Conservation (phyloP, 768 basidiomycete species). For the Amanita jacksonii region DNA sequence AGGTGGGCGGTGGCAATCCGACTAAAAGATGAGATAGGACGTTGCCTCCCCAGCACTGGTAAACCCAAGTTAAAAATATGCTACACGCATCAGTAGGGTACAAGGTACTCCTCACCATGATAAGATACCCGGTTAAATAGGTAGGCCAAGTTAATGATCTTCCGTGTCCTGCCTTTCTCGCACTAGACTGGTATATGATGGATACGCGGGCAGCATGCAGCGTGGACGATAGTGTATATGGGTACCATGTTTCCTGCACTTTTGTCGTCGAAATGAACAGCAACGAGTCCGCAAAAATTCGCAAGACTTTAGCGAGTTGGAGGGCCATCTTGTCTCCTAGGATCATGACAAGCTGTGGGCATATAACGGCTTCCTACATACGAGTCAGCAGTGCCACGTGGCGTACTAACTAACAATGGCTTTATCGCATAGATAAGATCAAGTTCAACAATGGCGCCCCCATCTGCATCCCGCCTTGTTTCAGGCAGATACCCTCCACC, state of each 20-base stretch:
- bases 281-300: conserved; percentile 10
- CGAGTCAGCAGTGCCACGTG: too few species aligned
- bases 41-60: conserved; percentile 40
- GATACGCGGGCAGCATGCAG: conserved; percentile 37
- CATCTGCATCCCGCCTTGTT: conserved; percentile 32
- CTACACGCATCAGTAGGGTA: not conserved
- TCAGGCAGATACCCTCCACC: conserved; percentile 34
- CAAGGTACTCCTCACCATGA: conserved; percentile 26
- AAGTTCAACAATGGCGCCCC: too few species aligned
- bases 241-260: conserved; percentile 31
- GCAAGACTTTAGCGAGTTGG: not conserved
- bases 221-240: conserved; percentile 30
- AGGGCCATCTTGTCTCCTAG: conserved; percentile 4
- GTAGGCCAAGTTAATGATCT: conserved; percentile 31
- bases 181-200: conserved; percentile 32
- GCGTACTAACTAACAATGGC: too few species aligned
- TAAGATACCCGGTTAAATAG: conserved; percentile 34
- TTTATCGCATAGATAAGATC: too few species aligned
- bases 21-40: conserved; percentile 34
- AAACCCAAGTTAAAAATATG: not conserved
- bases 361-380: too few species aligned
- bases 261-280: conserved; percentile 19
- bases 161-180: conserved; percentile 17
- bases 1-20: conserved; percentile 33
- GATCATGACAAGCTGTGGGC: too few species aligned